Percentiles rank a stretch among this genome's conserved stretches.
phyloP scores from a whole-genome alignment of 768 basidiomycete species.

The Trametes cubensis region DNA sequence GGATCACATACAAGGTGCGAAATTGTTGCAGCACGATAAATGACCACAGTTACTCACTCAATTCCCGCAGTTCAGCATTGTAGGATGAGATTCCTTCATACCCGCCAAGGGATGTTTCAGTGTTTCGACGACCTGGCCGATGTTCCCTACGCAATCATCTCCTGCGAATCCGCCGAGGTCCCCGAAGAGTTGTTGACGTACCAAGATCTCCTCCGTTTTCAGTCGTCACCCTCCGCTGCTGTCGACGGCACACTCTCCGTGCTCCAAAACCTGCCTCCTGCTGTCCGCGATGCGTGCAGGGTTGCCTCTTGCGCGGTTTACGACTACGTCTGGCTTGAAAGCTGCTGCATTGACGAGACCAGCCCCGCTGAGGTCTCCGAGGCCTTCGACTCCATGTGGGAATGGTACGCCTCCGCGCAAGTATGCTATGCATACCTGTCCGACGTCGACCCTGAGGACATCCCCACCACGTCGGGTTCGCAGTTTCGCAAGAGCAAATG shows the following conservation, averaged over 20 bases:
- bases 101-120: neutral
- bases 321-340: neutral
- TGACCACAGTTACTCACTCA: no score
- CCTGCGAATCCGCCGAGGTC: neutral
- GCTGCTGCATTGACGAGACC: neutral
- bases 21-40: no score
- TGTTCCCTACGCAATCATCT: neutral
- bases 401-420: neutral
- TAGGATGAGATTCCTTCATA: neutral
- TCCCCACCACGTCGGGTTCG: neutral
- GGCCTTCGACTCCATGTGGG: neutral
- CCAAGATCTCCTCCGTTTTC: no score
- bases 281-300: neutral
- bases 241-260: no score
- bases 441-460: neutral
- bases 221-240: no score
- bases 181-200: no score
- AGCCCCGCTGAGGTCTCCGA: neutral
- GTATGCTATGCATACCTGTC: conserved; percentile 1
- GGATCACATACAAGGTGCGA: no score
- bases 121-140: neutral
- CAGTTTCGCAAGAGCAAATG: neutral
- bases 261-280: neutral
- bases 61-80: no score
- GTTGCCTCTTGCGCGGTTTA: neutral